Evolutionary conservation across 2,329 filamentous ascomycete species (phyloP), one percentile per base, ranked within the genome.

Genomic region (Lachnellula hyalina): DNA sequence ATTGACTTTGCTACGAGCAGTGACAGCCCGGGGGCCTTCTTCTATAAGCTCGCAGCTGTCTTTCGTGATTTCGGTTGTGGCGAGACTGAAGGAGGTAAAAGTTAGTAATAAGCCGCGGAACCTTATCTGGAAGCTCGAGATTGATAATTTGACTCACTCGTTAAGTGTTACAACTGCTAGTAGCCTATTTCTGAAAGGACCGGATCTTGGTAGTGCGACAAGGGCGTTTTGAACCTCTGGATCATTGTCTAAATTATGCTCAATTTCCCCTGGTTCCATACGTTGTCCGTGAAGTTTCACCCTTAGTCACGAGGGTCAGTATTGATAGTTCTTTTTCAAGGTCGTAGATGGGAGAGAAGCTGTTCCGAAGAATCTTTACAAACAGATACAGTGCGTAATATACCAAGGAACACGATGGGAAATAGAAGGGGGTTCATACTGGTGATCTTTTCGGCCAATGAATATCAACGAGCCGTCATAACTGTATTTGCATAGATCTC

Each of bases 221-320:
- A 0, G 81, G 83, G 28, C 38, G 23, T 50, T 28, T 36, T 47
- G 45, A 9, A 47, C 3, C 60, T 57, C 23, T 50, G 54, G 34
- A 76, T 72, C 11, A 65, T 67, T 51, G 59, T 69, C 55, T 51
- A 72, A 23, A 69, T 62, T 52, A 57, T 71, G 71, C 65, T 74
- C 79, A 51, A 77, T 77, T 65, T 76, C 78, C 11, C 72, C 76
- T 49, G 84, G 73, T 69, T 85, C 87, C 50, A 86, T 78, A 52
- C 85, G 74, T 60, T 82, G 85, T 25, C 87, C 88, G 11, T 78
- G 75, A 28, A 88, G 71, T 69, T 89, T 89, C 52, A 86, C 79
- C 67, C 44, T 47, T 6, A 28, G 9, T n/a, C 11, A 21, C 15
- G 23, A 25, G 11, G 6, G 17, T 41, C 38, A 41, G 38, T 19